Base-by-base conservation (phyloP, 495 filamentous ascomycete genomes). In the Sordaria brevicollis region DNA sequence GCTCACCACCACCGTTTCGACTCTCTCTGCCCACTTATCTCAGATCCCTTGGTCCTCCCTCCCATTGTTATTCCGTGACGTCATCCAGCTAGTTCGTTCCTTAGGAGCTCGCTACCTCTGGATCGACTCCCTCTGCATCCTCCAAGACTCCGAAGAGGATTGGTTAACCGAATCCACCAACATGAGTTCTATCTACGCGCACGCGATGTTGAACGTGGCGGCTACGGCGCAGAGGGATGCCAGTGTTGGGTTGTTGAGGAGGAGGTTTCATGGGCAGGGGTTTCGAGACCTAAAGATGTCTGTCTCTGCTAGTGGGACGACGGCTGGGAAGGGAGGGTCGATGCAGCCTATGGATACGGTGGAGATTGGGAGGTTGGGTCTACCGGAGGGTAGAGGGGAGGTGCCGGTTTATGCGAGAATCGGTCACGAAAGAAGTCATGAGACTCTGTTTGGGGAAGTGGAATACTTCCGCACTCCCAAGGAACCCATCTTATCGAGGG, bases 141-240 rank as follows among this genome's bases (percentile, higher is more conserved):
- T 77, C 15, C 74, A 81, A 34, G 81, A 78, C 29, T 80, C 80
- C 67, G 67, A 78, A 1, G 73, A 78, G 65, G 49, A 57, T 11
- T 57, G 49, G 49, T 9, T 57, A 2, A 25, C 21, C 4, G 21
- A 57, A 29, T 13, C 10, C 5, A 21, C 49, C 6, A 57, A 57
- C 21, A 57, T 57, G 49, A 25, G 21, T 5, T 57, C 49, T 11
- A 57, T 57, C 5, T 57, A 57, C 10, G 49, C 49, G 21, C 49
- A 57, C 49, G 49, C 49, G 0, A 15, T 11, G 4, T 0, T 57
- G 0, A 57, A 57, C 11, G 29, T 57, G 13, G 21, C 49, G 0
- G 49, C 49, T 6, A 57, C 49, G 2, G 21, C 21, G 1, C 49
- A 57, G 4, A 10, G 49, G 21, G 49, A 57, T 9, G 49, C 49